Conservation (phyloP, 148 eudicot genomes). For the Camellia granthamiana region DNA sequence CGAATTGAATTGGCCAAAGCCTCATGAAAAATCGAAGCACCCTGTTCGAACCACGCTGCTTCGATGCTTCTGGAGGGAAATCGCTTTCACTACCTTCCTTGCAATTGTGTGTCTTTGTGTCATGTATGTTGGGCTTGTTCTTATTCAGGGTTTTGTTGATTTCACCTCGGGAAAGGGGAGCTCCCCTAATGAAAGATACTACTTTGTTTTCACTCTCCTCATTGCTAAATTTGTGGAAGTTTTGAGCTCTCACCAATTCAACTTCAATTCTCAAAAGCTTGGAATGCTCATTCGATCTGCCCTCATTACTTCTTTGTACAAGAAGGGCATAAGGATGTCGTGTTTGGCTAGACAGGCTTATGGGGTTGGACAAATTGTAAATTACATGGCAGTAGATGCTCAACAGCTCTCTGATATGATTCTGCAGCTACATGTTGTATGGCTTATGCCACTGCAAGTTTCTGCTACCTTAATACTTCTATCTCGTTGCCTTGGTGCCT, state of each 20-base stretch:
- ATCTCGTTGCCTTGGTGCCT: conserved; percentile 44
- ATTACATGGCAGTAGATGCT: conserved; percentile 96
- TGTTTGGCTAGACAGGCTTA: conserved; percentile 81
- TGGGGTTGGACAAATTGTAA: conserved; percentile 91
- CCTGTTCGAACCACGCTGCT: conserved; percentile 69
- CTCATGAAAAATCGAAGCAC: conserved; percentile 59
- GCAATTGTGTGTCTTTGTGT: conserved; percentile 72
- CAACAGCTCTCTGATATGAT: conserved; percentile 97
- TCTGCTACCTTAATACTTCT: conserved; percentile 56
- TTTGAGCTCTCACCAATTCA: conserved; percentile 71
- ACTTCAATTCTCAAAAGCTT: conserved; percentile 76
- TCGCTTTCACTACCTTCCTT: conserved; percentile 68
- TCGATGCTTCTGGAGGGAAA: conserved; percentile 81
- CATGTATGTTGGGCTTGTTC: conserved; percentile 75
- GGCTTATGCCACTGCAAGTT: conserved; percentile 87
- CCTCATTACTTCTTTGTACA: conserved; percentile 73
- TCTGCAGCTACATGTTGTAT: conserved; percentile 79
- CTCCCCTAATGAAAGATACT: conserved; percentile 81
- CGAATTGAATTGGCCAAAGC: conserved; percentile 73
- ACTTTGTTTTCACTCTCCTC: conserved; percentile 61
- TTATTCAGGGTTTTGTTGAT: conserved; percentile 64
- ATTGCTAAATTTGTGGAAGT: conserved; percentile 71
- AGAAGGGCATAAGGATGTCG: conserved; percentile 71
- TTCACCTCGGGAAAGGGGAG: conserved; percentile 64
- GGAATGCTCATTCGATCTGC: conserved; percentile 87